These are phyloP conservation scores for Xylariaceae sp. DNA, from an alignment of 2,329 filamentous ascomycete genomes.

Conservation along the genomic window DNA sequence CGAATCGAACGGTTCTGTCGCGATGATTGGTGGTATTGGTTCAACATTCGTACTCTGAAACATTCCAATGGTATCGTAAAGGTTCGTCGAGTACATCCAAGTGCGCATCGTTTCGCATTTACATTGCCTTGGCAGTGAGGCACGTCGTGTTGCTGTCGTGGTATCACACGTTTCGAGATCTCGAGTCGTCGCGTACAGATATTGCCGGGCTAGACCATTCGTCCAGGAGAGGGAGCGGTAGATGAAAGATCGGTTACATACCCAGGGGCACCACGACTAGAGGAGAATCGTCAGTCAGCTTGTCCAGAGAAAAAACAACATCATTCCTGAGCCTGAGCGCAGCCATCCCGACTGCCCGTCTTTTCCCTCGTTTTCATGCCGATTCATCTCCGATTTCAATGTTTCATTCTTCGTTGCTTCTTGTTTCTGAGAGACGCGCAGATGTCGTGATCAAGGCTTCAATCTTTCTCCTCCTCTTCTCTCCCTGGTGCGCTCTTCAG, in stretches of 20 bases:
- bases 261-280: conserved; percentile 76
- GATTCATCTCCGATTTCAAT: neutral
- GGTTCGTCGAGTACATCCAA: neutral
- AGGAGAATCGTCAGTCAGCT: conserved; percentile 18
- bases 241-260: conserved; percentile 9
- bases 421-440: neutral
- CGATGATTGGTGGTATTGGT: neutral
- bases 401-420: neutral
- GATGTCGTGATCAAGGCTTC: neutral
- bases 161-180: neutral
- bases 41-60: neutral
- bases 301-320: neutral
- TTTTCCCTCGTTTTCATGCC: neutral
- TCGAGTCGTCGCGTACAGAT: conserved; percentile 10
- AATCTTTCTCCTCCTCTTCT: conserved; percentile 1
- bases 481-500: neutral
- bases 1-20: neutral
- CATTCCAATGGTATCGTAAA: neutral
- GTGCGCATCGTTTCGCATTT: neutral
- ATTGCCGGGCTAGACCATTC: neutral
- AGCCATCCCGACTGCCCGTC: neutral
- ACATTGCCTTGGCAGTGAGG: neutral
- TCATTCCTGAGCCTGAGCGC: neutral
- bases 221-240: neutral
- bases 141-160: neutral